phyloP scores from a whole-genome alignment of 352 stramenopile species.

The Thalassiosira exigua region DNA sequence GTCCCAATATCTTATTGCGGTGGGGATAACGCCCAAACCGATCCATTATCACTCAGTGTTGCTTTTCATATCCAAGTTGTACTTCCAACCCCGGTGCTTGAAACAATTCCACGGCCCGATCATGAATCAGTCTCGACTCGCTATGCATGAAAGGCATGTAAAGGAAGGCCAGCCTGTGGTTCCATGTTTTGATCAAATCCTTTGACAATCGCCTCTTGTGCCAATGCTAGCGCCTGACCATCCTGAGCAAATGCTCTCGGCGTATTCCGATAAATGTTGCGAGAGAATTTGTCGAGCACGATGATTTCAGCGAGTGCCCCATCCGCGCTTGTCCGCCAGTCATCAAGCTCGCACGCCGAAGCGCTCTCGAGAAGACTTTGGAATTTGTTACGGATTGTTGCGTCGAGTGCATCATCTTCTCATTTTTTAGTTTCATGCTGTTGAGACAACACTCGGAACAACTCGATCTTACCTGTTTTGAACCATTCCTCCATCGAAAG shows the following conservation, averaged over 20 bases:
- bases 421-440: too few relatives aligned
- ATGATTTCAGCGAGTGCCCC: constrained; percentile 65
- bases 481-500: constrained; percentile 27
- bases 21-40: constrained; percentile 83
- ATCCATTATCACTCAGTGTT: constrained; percentile 75
- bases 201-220: constrained; percentile 42
- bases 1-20: constrained; percentile 70
- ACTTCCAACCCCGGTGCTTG: constrained; percentile 10
- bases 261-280: constrained; percentile 78
- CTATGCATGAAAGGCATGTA: constrained; percentile 76
- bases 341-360: constrained; percentile 11
- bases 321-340: constrained; percentile 29
- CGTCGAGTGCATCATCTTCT: constrained; percentile 14
- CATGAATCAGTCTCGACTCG: constrained; percentile 57
- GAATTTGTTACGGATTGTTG: constrained; percentile 18
- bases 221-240: constrained; percentile 42
- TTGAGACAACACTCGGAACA: too few relatives aligned
- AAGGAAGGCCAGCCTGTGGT: constrained; percentile 7
- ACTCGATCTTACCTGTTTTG: too few relatives aligned
- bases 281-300: constrained; percentile 78
- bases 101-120: constrained; percentile 43
- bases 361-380: constrained; percentile 9
- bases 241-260: constrained; percentile 77
- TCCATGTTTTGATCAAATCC: constrained; percentile 23
- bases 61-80: constrained; percentile 46